Base-by-base conservation (phyloP, 192 early-diverging fungal species). In the Gamsiella multidivaricata region DNA sequence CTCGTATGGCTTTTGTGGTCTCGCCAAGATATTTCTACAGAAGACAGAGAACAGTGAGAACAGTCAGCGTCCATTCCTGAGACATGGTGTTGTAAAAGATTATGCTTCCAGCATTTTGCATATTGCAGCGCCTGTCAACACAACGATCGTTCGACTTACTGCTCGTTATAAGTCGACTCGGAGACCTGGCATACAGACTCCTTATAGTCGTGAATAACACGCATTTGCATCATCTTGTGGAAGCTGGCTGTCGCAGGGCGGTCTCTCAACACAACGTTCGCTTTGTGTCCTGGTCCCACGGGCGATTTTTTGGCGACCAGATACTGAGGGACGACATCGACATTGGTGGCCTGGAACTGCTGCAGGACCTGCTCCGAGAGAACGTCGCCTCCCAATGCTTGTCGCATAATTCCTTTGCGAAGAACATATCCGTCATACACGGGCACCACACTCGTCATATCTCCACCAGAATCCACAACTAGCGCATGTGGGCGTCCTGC, bases 361-460 rank as follows among this genome's bases (percentile, higher is more conserved):
- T 85, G 81, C 42, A 87, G 80, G 11, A 94, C 90, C 78, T 95
- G 92, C 29, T 87, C 69, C 11, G 94, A 93, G 1, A 98, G 65
- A 15, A 92, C 83, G 76, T 97, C 91, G 47, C 97, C 98, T 51
- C 88, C 97, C 56, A 95, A 61, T 18, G 86, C 76, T 65, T 93
- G 89, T 43, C 87, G 83, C 47, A 94, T 81, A 34, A 88, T 87
- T 20, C 86, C 94, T 82, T 98, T 97, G 70, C 95, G 96, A 42
- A 99, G 79, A 18, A 96, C 94, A 74, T 91, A 98, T 33, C 98
- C 98, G 70, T 99, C 98, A 69, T 91, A 93, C 15, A 99, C 98
- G n/a, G 98, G 96, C 4, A 95, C 92, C 8, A 91, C 95, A 64
- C 94, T 97, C 1, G 95, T 94, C 52, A 84, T 89, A 36, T 90